Base-by-base conservation (phyloP, 495 filamentous ascomycete species). In the Polyplosphaeria fusca region DNA sequence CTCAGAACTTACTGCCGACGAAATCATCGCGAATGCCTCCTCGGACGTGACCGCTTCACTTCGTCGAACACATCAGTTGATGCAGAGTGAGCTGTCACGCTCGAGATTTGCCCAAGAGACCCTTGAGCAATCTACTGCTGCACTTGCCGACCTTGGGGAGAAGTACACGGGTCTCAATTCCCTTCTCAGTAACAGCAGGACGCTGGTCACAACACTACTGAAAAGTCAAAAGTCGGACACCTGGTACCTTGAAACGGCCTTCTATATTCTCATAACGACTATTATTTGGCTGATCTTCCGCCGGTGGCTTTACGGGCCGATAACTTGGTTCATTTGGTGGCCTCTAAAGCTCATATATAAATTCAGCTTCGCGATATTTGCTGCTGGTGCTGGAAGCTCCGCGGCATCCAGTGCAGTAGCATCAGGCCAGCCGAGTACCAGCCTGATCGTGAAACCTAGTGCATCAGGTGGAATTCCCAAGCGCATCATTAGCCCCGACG, bases 171-270 rank as follows among this genome's bases (percentile, higher is more conserved):
- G 79, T 24, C 80, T 97, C 14, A 89, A 92, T 62, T 79, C 79
- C 25, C 74, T 97, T 51, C 74, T 99, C 23, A 74, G 81, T 0
- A 84, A 79, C 30, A 87, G 85, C 18, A 79, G 83, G 52, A 85
- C 81, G 53, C 79, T 99, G 14, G 80, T 96, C 11, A 81, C 80
- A 14, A 88, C 87, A 22, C 74, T 99, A 42, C 75, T 96, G 28
- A 82, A 82, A 61, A 90, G 87, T 26, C 88, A 91, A 66, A 96
- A 96, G 74, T 91, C 85, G 37, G 93, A 97, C 70, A 93, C 89
- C 2, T 99, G 93, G 93, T 99, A 99, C 64, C 79, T 96, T 24
- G 83, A 89, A 71, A 91, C 85, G 18, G 84, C 91, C 0, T 85
- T 97, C 60, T 91, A 89, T 61, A 72, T 97, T 42, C 78, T 97